Evolutionary conservation across 106 monocot species (phyloP).

Genomic region (Allium cepa): DNA sequence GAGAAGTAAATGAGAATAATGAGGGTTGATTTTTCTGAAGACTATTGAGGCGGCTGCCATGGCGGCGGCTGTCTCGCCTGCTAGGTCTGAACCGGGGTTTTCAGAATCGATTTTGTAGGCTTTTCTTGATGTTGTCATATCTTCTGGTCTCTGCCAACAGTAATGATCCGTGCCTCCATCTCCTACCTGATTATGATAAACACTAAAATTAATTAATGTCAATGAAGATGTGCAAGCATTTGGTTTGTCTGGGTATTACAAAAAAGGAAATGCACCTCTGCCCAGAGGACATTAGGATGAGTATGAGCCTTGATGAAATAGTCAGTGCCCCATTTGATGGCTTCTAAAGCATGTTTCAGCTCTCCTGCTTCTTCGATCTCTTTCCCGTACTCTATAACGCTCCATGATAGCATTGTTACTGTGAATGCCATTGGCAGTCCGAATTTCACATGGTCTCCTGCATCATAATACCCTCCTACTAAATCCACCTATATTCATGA

Average conservation of each 20-base stretch:
- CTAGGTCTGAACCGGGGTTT: slow-evolving; percentile 33
- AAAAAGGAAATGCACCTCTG: neutral
- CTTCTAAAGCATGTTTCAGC: slow-evolving; percentile 5
- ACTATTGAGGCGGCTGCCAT: slow-evolving; percentile 34
- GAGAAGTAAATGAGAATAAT: slow-evolving; percentile 28
- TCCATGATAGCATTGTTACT: slow-evolving; percentile 16
- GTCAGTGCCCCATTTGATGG: slow-evolving; percentile 17
- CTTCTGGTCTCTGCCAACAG: slow-evolving; percentile 23
- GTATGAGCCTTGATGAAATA: slow-evolving; percentile 16
- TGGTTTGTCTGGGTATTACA: neutral
- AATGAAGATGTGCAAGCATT: neutral
- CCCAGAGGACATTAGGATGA: slow-evolving; percentile 9
- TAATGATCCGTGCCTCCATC: slow-evolving; percentile 17
- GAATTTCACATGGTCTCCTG: slow-evolving; percentile 20
- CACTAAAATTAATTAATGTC: neutral
- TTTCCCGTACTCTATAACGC: slow-evolving; percentile 6
- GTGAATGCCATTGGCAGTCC: slow-evolving; percentile 24
- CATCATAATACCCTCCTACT: slow-evolving; percentile 19
- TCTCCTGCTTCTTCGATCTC: slow-evolving; percentile 10
- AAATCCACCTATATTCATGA: slow-evolving; percentile 11
- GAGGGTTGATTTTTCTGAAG: slow-evolving; percentile 21
- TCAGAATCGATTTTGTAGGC: slow-evolving; percentile 18
- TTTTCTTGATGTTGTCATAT: slow-evolving; percentile 16
- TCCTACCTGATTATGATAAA: slow-evolving; percentile 5
- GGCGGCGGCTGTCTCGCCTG: slow-evolving; percentile 36